Conservation (phyloP, 2,329 filamentous ascomycete genomes). For the Talaromyces sp. region DNA sequence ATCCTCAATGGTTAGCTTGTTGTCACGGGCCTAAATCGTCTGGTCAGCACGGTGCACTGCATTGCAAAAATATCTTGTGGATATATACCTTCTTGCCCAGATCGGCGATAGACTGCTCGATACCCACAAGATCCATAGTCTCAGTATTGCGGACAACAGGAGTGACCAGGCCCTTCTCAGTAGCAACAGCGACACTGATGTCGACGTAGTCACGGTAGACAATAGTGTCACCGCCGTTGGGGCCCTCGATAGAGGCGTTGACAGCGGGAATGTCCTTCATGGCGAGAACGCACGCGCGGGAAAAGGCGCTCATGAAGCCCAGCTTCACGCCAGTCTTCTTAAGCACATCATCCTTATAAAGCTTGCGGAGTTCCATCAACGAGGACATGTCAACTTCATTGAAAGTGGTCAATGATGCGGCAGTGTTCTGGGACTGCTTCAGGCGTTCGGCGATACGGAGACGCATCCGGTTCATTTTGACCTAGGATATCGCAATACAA, state of each 20-base stretch:
- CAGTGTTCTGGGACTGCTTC: conserved; percentile 99
- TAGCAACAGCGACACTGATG: conserved; percentile 94
- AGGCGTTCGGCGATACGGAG: conserved; percentile 94
- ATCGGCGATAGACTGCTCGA: conserved; percentile 89
- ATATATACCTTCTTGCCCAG: conserved; percentile 83
- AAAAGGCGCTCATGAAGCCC: conserved; percentile 99
- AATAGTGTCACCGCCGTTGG: conserved; percentile 92
- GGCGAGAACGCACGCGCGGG: conserved; percentile 82
- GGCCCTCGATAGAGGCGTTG: conserved; percentile 96
- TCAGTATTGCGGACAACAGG: conserved; percentile 95
- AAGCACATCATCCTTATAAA: conserved; percentile 94
- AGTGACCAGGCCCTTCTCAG: conserved; percentile 95
- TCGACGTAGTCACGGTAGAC: conserved; percentile 98
- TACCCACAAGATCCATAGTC: conserved; percentile 80
- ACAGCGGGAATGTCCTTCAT: conserved; percentile 94
- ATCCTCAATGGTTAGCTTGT: conserved; percentile 97
- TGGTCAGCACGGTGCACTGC: conserved; percentile 13
- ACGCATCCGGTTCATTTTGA: conserved; percentile 99
- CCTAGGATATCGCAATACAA: conserved; percentile 52
- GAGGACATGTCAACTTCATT: conserved; percentile 99
- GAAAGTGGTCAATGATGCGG: conserved; percentile 95
- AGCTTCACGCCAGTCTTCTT: conserved; percentile 98
- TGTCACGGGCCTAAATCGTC: conserved; percentile 75
- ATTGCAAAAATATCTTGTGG: background rate
- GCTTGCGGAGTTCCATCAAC: conserved; percentile 93